Evolutionary conservation across 805 yeast genomes (phyloP), one percentile per base, ranked within the genome.

Genomic region (Vanderwaltozyma tropicalis): DNA sequence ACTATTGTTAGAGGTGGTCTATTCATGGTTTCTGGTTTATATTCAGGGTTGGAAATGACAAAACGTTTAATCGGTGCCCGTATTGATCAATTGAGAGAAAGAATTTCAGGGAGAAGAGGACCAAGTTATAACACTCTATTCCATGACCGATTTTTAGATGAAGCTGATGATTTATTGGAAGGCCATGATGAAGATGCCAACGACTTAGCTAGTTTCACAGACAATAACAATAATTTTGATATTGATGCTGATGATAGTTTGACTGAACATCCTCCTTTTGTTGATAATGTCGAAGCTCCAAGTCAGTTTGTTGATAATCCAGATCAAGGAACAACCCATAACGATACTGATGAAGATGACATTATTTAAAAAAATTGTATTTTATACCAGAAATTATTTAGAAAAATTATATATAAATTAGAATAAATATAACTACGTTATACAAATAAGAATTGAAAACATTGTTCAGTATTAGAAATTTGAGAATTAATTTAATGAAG

Each of bases 1-100:
- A 50, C 55, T 18, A 65, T 78, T 17, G 80, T 80, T 3, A 68
- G 61, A 44, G 69, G 73, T n/a, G 82, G 83, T 0, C 68, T 80
- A 15, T 52, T 64, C 24, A 59, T 56, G 3, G 66, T 59, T 24
- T 74, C 78, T 4, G 68, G 66, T 2, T 20, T 54, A 1, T 47
- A 48, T 18, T 47, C 61, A 2, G 48, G 43, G 4, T 40, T 41
- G 15, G 52, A 52, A 32, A 31, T 46, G n/a, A 9, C 39, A 3
- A 47, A 46, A 29, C 43, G 54, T 14, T 32, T 45, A 5, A 5
- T 41, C 17, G 37, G 40, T 1, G 46, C 45, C 4, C 19, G 44
- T 4, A 40, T 43, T 8, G 37, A 41, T 15, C 41, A 37, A 28
- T 27, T 49, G 15, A 49, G 49, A 28, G 50, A 55, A 27, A 57